Conservation (phyloP, 768 basidiomycete genomes). For the Vishniacozyma victoriae region DNA sequence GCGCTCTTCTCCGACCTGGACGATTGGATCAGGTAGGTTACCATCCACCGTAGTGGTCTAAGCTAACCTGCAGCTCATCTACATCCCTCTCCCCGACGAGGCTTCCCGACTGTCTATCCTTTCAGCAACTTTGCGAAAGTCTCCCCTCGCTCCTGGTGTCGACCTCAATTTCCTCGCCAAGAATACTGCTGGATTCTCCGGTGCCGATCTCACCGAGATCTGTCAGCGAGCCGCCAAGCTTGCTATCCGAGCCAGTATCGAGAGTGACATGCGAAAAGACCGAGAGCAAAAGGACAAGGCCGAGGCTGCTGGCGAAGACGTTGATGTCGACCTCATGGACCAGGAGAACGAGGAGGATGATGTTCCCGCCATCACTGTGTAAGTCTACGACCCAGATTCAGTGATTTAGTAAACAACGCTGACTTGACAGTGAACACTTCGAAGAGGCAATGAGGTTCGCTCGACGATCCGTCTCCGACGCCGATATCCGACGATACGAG, state of each 20-base stretch:
- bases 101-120: constrained; percentile 84
- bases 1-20: constrained; percentile 93
- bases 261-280: constrained; percentile 72
- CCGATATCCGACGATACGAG: constrained; percentile 93
- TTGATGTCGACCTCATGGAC: constrained; percentile 56
- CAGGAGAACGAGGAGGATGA: constrained; percentile 73
- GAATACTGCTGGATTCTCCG: constrained; percentile 94
- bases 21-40: constrained; percentile 69
- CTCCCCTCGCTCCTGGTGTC: constrained; percentile 75
- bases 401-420: constrained; percentile 2
- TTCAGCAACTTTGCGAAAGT: constrained; percentile 83
- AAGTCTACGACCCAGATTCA: constrained; percentile 22
- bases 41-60: background rate
- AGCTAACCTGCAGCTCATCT: constrained; percentile 69
- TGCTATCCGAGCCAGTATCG: constrained; percentile 91
- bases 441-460: constrained; percentile 98
- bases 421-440: constrained; percentile 69
- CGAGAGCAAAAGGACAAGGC: constrained; percentile 77
- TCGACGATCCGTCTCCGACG: constrained; percentile 91
- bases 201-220: constrained; percentile 99
- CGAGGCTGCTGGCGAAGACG: constrained; percentile 61
- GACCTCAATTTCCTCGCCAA: constrained; percentile 81
- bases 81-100: constrained; percentile 97
- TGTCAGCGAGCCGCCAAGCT: constrained; percentile 96
- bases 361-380: constrained; percentile 79